Evolutionary conservation across 1,139 yeast genomes (phyloP).

Genomic region (Yamadazyma siamensis): DNA sequence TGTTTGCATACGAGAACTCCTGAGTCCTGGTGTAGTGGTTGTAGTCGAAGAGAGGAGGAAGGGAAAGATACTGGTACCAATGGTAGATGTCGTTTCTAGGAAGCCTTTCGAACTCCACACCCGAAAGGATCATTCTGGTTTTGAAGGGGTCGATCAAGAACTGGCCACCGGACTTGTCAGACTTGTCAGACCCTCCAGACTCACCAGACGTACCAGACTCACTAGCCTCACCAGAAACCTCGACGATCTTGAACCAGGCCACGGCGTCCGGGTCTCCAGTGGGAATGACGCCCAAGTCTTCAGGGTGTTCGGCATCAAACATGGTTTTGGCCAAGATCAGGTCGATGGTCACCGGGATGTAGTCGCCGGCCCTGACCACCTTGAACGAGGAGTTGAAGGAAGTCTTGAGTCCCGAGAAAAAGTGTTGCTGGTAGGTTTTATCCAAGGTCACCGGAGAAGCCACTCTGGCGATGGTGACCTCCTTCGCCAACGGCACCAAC

Average conservation of each 20-base stretch:
- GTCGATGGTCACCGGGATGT: slow-evolving; percentile 77
- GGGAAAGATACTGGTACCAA: slow-evolving; percentile 49
- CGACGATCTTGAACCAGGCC: slow-evolving; percentile 76
- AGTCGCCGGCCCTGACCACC: slow-evolving; percentile 58
- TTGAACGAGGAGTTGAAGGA: slow-evolving; percentile 59
- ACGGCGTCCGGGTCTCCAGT: slow-evolving; percentile 67
- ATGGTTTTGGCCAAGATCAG: slow-evolving; percentile 62
- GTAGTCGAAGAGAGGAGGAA: slow-evolving; percentile 41
- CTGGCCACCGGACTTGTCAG: slow-evolving; percentile 37
- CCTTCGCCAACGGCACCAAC: slow-evolving; percentile 35
- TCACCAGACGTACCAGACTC: too few relatives aligned
- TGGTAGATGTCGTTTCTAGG: slow-evolving; percentile 32
- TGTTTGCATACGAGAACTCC: slow-evolving; percentile 49
- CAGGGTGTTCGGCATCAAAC: slow-evolving; percentile 36
- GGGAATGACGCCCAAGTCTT: slow-evolving; percentile 44
- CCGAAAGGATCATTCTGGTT: slow-evolving; percentile 69
- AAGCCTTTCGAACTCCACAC: slow-evolving; percentile 41
- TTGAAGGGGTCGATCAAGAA: slow-evolving; percentile 60
- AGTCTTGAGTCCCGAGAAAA: slow-evolving; percentile 59
- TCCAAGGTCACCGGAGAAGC: slow-evolving; percentile 73
- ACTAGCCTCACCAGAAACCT: slow-evolving; percentile 27
- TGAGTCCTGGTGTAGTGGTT: slow-evolving; percentile 11
- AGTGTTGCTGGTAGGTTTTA: slow-evolving; percentile 59
- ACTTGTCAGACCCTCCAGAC: too few relatives aligned
- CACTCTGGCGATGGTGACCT: slow-evolving; percentile 60